A percentile compares a stretch with the other conserved stretches of the same genome.
Conservation (phyloP, 169 alveolate species). For the Plasmodium sp. region DNA sequence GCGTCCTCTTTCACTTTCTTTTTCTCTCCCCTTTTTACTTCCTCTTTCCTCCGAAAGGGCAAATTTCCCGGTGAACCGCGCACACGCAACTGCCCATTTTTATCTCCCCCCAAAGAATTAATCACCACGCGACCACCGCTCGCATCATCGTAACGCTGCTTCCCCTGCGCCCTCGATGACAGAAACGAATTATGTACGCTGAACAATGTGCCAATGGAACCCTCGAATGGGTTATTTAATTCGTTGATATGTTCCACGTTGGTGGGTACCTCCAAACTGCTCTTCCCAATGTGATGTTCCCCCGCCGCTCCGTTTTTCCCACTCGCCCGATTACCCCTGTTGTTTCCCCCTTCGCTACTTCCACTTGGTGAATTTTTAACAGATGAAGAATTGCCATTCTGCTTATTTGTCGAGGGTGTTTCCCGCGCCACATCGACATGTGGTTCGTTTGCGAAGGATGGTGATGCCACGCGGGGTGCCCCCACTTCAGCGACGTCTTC, state of each 20-base stretch:
- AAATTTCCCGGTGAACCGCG: background rate
- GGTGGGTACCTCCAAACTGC: background rate
- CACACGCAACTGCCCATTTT: background rate
- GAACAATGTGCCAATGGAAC: background rate
- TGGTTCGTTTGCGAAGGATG: background rate
- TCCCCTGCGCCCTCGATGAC: background rate
- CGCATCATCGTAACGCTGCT: background rate
- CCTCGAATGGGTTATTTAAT: background rate
- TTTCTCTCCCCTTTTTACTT: background rate
- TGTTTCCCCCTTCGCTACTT: background rate
- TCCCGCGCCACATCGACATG: background rate
- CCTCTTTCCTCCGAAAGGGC: background rate
- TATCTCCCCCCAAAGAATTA: conserved; percentile 1
- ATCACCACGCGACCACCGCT: background rate
- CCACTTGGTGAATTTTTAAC: background rate
- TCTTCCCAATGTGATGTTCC: background rate
- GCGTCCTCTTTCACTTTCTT: background rate
- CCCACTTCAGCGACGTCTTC: background rate
- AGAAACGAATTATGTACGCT: background rate
- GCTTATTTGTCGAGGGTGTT: background rate
- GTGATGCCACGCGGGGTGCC: background rate
- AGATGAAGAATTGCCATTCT: background rate
- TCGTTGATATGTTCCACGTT: background rate
- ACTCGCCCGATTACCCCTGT: background rate
- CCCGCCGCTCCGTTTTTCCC: background rate